Evolutionary conservation across 371 early-diverging fungal genomes (phyloP).

Genomic region (Mucor plumbeus): DNA sequence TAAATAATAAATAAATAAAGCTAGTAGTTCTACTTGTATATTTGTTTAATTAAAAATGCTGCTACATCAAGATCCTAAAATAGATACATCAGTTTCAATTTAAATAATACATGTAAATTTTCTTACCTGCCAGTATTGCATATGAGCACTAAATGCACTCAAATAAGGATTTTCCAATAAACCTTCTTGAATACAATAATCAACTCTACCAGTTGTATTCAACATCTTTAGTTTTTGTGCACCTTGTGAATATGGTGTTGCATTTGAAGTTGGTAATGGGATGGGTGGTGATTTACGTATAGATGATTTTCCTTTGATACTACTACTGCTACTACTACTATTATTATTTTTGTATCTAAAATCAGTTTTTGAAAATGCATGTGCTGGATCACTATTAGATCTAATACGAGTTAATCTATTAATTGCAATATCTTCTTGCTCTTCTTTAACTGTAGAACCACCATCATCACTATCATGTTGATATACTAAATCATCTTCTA

Average conservation of each 20-base stretch:
- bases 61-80: conserved; percentile 68
- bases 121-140: conserved; percentile 74
- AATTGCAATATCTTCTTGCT: conserved; percentile 17
- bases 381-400: conserved; percentile 44
- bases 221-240: conserved; percentile 57
- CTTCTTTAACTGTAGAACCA: background rate
- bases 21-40: conserved; percentile 23
- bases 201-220: conserved; percentile 76
- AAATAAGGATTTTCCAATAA: conserved; percentile 81
- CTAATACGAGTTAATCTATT: conserved; percentile 30
- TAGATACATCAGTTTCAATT: background rate
- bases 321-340: background rate
- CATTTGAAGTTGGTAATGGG: conserved; percentile 26
- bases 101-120: background rate
- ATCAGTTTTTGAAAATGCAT: conserved; percentile 9
- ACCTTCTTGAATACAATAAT: conserved; percentile 81
- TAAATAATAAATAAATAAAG: no score
- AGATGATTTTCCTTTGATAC: conserved; percentile 13
- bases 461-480: conserved; percentile 23
- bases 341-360: conserved; percentile 14
- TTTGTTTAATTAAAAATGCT: conserved; percentile 62
- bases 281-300: conserved; percentile 32
- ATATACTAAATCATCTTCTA: conserved; percentile 27
- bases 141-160: conserved; percentile 75
- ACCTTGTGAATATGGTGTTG: conserved; percentile 40